Conservation (phyloP, 1,139 yeast species). For the Saccharomycopsis crataegensis region DNA sequence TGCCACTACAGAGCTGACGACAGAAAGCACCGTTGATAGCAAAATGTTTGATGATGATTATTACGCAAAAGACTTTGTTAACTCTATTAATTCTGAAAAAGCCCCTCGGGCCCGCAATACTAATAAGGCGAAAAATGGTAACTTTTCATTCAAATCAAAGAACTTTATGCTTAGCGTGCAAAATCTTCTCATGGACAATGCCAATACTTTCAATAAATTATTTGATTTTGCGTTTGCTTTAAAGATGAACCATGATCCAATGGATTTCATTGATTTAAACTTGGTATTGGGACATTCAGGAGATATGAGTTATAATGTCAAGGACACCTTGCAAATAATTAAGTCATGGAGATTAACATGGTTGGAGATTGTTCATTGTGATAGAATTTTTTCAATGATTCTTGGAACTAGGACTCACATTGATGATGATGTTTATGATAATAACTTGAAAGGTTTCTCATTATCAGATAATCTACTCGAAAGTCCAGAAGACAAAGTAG, state of each 20-base stretch:
- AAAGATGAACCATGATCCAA: conserved; percentile 13
- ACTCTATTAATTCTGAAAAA: neutral
- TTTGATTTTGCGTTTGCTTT: conserved; percentile 8
- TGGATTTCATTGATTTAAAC: conserved; percentile 12
- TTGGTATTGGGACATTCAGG: neutral
- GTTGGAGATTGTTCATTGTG: conserved; percentile 11
- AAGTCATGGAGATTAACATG: conserved; percentile 11
- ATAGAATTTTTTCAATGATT: conserved; percentile 1
- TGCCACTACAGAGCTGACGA: neutral
- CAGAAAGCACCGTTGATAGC: neutral
- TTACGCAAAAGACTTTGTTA: neutral
- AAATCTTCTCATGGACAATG: conserved; percentile 3
- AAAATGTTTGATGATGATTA: neutral
- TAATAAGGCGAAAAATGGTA: neutral
- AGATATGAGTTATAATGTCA: neutral
- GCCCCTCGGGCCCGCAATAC: neutral
- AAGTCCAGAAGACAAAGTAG: conserved; percentile 12
- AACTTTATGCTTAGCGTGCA: conserved; percentile 5
- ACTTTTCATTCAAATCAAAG: neutral
- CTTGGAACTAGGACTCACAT: conserved; percentile 2
- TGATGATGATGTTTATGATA: neutral
- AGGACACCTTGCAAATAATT: neutral
- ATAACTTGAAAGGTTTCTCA: neutral
- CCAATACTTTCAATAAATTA: conserved; percentile 3
- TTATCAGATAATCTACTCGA: conserved; percentile 2